Evolutionary conservation across 2,329 filamentous ascomycete genomes (phyloP).

Genomic region (Ophiostoma australiae): DNA sequence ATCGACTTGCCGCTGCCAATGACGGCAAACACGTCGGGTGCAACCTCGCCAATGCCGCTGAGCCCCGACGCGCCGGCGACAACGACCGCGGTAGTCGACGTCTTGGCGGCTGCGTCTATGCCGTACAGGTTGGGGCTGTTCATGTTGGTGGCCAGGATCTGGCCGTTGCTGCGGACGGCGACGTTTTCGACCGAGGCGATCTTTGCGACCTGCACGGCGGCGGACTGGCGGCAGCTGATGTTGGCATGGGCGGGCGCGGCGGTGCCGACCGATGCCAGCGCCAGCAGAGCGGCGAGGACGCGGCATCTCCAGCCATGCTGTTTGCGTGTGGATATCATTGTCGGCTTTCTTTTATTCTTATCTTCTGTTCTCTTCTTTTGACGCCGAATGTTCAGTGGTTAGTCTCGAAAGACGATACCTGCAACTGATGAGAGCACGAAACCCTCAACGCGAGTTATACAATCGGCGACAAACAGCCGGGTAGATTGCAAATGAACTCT

Average conservation of each 20-base stretch:
- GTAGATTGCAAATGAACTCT: no score
- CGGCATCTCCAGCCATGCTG: neutral
- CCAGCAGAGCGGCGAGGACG: neutral
- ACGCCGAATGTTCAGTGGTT: neutral
- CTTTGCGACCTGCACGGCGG: neutral
- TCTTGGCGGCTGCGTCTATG: neutral
- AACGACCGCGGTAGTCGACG: neutral
- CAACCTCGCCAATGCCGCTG: neutral
- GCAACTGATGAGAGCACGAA: no score
- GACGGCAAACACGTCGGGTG: neutral
- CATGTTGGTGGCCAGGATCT: conserved; percentile 35
- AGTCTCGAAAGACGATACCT: no score
- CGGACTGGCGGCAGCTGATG: neutral
- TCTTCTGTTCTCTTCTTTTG: neutral
- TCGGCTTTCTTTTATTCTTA: neutral
- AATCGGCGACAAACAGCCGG: no score
- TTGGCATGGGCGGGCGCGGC: neutral
- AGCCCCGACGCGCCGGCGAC: neutral
- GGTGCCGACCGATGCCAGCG: neutral
- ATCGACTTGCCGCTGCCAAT: neutral
- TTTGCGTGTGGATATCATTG: neutral
- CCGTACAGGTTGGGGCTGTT: conserved; percentile 31
- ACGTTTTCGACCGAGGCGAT: conserved; percentile 33
- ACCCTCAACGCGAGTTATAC: no score
- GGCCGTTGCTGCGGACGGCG: conserved; percentile 33